These are phyloP conservation scores for Hypsizygus marmoreus DNA, from an alignment of 768 basidiomycete genomes.

Conservation along the genomic window DNA sequence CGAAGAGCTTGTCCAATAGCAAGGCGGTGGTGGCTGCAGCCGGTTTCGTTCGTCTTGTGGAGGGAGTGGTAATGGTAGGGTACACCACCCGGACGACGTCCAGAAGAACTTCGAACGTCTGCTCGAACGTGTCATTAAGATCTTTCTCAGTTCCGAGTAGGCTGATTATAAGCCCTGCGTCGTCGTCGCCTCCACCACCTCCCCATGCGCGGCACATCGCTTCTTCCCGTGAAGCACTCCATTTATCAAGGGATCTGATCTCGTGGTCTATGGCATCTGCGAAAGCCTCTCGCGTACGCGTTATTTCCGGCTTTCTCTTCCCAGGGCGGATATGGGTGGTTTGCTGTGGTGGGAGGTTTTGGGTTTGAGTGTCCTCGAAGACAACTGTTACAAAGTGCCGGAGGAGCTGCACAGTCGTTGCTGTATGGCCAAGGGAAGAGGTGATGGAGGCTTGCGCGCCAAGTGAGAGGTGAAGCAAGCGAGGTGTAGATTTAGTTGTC, in stretches of 20 bases:
- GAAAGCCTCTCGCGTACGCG: constrained; percentile 79
- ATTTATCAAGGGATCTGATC: constrained; percentile 57
- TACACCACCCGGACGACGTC: constrained; percentile 43
- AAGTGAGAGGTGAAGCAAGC: constrained; percentile 67
- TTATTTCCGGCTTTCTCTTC: constrained; percentile 27
- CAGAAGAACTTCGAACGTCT: constrained; percentile 59
- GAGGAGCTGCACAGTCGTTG: constrained; percentile 63
- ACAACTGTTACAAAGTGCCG: constrained; percentile 59
- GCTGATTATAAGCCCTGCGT: constrained; percentile 54
- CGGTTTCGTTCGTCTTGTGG: constrained; percentile 27
- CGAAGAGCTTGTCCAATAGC: constrained; percentile 65
- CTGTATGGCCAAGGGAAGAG: constrained; percentile 53
- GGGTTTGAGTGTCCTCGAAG: constrained; percentile 35
- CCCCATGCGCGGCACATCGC: constrained; percentile 60
- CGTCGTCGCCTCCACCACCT: constrained; percentile 30
- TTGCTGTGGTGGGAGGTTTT: constrained; percentile 11
- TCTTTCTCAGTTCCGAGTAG: constrained; percentile 66
- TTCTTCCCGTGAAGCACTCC: constrained; percentile 74
- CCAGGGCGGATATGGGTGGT: constrained; percentile 9
- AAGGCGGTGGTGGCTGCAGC: constrained; percentile 57
- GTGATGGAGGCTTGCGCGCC: constrained; percentile 68
- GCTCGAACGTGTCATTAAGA: constrained; percentile 55
- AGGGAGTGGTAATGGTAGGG: constrained; percentile 23
- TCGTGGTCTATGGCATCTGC: constrained; percentile 71
- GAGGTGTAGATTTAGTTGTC: constrained; percentile 55